A percentile compares a stretch with the other conserved stretches of the same genome.
Conservation (phyloP, 441 rosid species). For the Metrosideros polymorpha region DNA sequence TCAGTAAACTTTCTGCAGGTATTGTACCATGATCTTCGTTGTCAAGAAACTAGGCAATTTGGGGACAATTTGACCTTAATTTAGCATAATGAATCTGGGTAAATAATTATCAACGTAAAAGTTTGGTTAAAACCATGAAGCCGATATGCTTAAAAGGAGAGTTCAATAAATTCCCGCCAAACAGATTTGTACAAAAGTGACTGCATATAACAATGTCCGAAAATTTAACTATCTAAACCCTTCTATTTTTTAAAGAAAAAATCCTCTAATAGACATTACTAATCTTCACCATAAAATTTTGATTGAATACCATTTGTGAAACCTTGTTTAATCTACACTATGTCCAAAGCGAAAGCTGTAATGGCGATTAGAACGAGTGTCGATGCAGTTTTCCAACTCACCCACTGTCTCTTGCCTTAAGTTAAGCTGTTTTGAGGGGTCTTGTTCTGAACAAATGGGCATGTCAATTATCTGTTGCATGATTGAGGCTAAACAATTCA, state of each 20-base stretch:
- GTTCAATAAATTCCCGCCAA: not conserved
- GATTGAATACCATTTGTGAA: not conserved
- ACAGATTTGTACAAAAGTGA: not conserved
- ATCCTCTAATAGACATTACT: not conserved
- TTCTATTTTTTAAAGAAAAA: not conserved
- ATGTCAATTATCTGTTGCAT: not conserved
- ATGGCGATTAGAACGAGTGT: not conserved
- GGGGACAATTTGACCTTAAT: not conserved
- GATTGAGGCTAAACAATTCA: not conserved
- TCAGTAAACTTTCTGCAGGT: too few relatives aligned
- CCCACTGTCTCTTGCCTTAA: not conserved
- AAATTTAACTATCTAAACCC: not conserved
- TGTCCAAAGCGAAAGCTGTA: not conserved
- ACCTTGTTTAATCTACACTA: not conserved
- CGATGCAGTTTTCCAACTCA: not conserved
- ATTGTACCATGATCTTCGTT: too few relatives aligned
- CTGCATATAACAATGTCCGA: not conserved
- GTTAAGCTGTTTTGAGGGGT: not conserved
- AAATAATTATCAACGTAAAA: fast-evolving
- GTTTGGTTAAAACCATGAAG: not conserved
- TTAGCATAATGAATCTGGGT: not conserved
- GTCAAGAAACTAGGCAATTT: not conserved
- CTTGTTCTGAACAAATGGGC: not conserved
- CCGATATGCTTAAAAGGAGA: not conserved
- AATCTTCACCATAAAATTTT: not conserved